Base-by-base conservation (phyloP, 352 stramenopile species). In the Phytophthora brassicae region DNA sequence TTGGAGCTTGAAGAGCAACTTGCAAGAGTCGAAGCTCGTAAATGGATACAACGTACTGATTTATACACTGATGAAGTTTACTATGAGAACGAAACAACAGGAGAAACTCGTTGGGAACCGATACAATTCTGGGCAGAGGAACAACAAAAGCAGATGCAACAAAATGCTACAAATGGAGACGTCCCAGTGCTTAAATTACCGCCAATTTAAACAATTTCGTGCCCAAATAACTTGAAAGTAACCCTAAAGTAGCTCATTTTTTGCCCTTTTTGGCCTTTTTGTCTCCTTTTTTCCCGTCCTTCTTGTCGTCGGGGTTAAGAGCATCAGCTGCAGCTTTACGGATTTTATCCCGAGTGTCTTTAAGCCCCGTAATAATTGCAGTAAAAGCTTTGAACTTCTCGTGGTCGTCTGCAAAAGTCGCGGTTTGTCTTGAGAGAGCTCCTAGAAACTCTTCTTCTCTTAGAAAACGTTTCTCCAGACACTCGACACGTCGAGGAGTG, bases 401-500 rank as follows among this genome's bases (percentile, higher is more conserved):
- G 47, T 90, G 67, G 58, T 92, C 80, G 2, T 90, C 81, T 3
- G 68, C 48, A 67, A 88, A 91, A 3, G 79, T 90, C 12, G 74
- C 74, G 0, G 74, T 80, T 56, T 91, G 77, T 31, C 75, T 72
- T 33, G 87, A 87, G 3, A 96, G 60, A 19, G 86, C 67, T 8
- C 75, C 72, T 13, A 98, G 70, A 60, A 98, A 97, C 56, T 98
- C 92, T 6, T 89, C 73, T 52, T 95, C 88, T n/a, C 68, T 68
- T 1, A 97, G 60, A 8, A 80, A 61, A 1, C 89, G 67, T 65
- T 92, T 96, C 17, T 88, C 78, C 5, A 98, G 65, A 28, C 86
- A 90, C 29, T 88, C 70, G 11, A 89, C 74, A 43, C 92, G 78
- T 16, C 92, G 73, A 23, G 71, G 66, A 2, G 90, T 97, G 13